Base-by-base conservation (phyloP, 768 basidiomycete species). In the Lentinula boryana region DNA sequence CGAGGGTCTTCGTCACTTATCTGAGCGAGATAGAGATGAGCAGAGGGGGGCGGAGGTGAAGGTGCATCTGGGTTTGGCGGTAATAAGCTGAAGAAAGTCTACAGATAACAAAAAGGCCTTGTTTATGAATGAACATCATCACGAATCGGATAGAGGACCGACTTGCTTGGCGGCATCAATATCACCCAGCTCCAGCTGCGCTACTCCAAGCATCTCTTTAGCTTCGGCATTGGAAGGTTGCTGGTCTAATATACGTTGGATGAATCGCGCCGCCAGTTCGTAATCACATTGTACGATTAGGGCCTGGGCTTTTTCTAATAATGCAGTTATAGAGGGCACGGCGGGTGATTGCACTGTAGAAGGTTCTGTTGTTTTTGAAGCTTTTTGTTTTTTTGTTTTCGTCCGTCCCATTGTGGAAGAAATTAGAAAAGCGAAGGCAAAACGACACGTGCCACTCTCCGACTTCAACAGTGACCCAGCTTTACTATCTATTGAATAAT, bases 11-110 rank as follows among this genome's bases (percentile, higher is more conserved):
- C 84, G 32, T 91, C 90, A 53, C 79, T 83, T 16, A 93, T 76
- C 69, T 97, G 94, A 0, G 93, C 95, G 23, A 97, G 88, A 72
- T 95, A 95, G 0, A 95, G 79, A 74, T 95, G 84, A 10, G 90
- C 91, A 35, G 92, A 90, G 7, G 91, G 82, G 0, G 91, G 84
- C 6, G 91, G 83, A 44, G 82, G 74, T 16, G 79, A 70, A 38
- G 87, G 82, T 16, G 85, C 83, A 69, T 80, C 75, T 46, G 81
- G 76, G 71, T 82, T 73, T 60, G 89, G 85, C 56, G 89, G 86
- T 50, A 89, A 32, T 41, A 60, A 21, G 40, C 49, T 60, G 8
- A 65, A 13, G 82, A 70, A 58, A 56, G 8, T 50, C 54, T 46
- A 61, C 60, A 6, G 49, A 36, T 38, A 15, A 35, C 60, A 49